A percentile compares a stretch with the other conserved stretches of the same genome.
Conservation (phyloP, 768 basidiomycete genomes). For the Cystoderma amianthinum region DNA sequence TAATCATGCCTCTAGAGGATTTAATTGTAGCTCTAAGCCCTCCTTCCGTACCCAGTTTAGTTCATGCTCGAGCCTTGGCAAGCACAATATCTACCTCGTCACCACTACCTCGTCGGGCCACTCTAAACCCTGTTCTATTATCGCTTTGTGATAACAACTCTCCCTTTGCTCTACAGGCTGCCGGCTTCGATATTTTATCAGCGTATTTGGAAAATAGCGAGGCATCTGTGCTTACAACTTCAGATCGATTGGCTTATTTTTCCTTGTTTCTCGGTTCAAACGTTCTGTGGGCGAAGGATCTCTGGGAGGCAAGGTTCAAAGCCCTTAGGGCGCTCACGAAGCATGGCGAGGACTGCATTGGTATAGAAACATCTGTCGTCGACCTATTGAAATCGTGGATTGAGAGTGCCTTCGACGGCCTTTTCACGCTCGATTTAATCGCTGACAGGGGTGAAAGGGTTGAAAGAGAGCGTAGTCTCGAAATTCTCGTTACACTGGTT, state of each 20-base stretch:
- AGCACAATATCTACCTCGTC: constrained; percentile 40
- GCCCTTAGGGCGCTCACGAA: constrained; percentile 61
- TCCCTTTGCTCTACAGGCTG: constrained; percentile 52
- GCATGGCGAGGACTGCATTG: constrained; percentile 52
- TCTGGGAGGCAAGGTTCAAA: constrained; percentile 67
- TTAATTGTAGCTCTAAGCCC: constrained; percentile 43
- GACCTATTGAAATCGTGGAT: constrained; percentile 60
- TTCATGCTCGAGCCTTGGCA: constrained; percentile 57
- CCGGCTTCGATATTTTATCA: constrained; percentile 38
- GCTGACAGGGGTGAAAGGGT: constrained; percentile 32
- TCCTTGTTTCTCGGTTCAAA: constrained; percentile 47
- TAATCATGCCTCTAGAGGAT: constrained; percentile 27
- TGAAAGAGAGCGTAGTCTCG: constrained; percentile 62
- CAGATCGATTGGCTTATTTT: constrained; percentile 59
- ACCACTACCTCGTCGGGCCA: constrained; percentile 45
- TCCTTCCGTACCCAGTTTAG: constrained; percentile 58
- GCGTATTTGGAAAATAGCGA: constrained; percentile 63
- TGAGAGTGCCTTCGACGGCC: constrained; percentile 52
- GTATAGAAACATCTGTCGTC: constrained; percentile 55
- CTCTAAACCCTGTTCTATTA: constrained; percentile 54
- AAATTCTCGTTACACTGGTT: constrained; percentile 53
- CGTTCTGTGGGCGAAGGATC: constrained; percentile 52
- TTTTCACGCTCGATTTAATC: constrained; percentile 23
- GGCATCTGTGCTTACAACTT: constrained; percentile 34
- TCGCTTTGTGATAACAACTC: constrained; percentile 49